Percentiles rank a stretch among this genome's conserved stretches.
phyloP scores from a whole-genome alignment of 192 early-diverging fungal genomes.

The Rhizophagus clarus region DNA sequence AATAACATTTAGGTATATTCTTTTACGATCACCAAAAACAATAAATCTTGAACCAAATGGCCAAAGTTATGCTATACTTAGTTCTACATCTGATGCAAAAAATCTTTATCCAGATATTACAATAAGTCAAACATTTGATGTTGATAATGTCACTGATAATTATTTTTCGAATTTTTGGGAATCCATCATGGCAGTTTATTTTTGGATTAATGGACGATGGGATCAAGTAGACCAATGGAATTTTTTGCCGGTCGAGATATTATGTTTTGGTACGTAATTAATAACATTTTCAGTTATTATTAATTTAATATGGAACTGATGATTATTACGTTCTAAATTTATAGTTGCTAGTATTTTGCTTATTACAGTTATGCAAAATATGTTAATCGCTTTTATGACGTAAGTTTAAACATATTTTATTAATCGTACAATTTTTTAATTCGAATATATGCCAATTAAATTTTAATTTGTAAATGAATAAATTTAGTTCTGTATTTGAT shows the following conservation, averaged over 20 bases:
- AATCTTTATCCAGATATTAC: neutral
- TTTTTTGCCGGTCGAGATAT: conserved; percentile 16
- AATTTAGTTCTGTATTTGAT: too few relatives aligned
- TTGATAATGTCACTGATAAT: neutral
- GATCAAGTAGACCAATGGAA: conserved; percentile 21
- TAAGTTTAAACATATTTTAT: too few relatives aligned
- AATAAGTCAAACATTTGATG: neutral
- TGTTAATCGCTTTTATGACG: too few relatives aligned
- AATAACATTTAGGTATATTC: neutral
- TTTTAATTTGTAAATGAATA: too few relatives aligned
- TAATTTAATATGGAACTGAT: too few relatives aligned
- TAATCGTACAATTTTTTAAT: too few relatives aligned
- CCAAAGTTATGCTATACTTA: neutral
- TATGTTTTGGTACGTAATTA: neutral
- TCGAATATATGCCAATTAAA: too few relatives aligned
- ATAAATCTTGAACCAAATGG: neutral
- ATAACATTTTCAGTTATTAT: neutral
- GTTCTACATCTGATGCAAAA: neutral
- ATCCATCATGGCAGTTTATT: conserved; percentile 5
- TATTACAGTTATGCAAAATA: too few relatives aligned
- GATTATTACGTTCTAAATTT: too few relatives aligned
- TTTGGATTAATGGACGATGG: conserved; percentile 29
- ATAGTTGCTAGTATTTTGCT: too few relatives aligned
- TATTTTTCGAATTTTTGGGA: conserved; percentile 2
- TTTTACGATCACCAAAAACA: neutral